Percentiles rank a stretch among this genome's conserved stretches.
These are phyloP conservation scores for Phaeosphaeria sp. DNA, from an alignment of 2,329 filamentous ascomycete species.

Conservation along the genomic window DNA sequence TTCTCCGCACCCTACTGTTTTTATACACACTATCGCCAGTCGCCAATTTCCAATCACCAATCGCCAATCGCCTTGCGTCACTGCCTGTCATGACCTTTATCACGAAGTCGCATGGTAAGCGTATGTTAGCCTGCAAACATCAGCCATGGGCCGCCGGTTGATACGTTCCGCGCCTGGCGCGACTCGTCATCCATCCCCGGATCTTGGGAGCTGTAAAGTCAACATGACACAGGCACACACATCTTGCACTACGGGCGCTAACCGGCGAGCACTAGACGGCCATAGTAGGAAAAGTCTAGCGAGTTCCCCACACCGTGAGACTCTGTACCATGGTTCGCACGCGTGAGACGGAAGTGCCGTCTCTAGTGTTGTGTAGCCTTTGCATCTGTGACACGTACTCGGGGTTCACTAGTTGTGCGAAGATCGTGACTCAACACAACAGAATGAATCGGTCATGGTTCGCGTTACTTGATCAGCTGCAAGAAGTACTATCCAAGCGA, in stretches of 20 bases:
- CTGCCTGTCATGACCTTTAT: slow-evolving; percentile 12
- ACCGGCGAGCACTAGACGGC: slow-evolving; percentile 6
- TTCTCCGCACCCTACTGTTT: neutral
- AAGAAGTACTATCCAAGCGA: neutral
- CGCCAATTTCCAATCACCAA: no score
- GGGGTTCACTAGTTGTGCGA: neutral
- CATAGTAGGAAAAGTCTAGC: slow-evolving; percentile 17
- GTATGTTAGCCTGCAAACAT: slow-evolving; percentile 2
- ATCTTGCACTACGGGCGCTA: slow-evolving; percentile 10
- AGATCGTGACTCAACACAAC: neutral
- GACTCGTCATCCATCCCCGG: neutral
- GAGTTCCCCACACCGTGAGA: slow-evolving; percentile 27
- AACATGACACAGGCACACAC: neutral
- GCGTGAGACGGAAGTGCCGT: slow-evolving; percentile 24
- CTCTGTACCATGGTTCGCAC: slow-evolving; percentile 24
- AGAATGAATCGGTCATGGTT: neutral
- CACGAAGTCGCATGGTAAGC: slow-evolving; percentile 7
- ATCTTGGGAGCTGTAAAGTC: neutral
- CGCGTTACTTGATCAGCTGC: neutral
- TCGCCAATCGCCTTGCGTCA: slow-evolving; percentile 11
- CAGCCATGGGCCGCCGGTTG: slow-evolving; percentile 4
- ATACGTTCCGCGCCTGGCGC: slow-evolving; percentile 11
- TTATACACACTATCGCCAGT: neutral
- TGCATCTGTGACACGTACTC: neutral
- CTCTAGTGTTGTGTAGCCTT: slow-evolving; percentile 10